Evolutionary conservation across 257 asterid genomes (phyloP), one percentile per base, ranked within the genome.

Genomic region (Anisodus tanguticus): DNA sequence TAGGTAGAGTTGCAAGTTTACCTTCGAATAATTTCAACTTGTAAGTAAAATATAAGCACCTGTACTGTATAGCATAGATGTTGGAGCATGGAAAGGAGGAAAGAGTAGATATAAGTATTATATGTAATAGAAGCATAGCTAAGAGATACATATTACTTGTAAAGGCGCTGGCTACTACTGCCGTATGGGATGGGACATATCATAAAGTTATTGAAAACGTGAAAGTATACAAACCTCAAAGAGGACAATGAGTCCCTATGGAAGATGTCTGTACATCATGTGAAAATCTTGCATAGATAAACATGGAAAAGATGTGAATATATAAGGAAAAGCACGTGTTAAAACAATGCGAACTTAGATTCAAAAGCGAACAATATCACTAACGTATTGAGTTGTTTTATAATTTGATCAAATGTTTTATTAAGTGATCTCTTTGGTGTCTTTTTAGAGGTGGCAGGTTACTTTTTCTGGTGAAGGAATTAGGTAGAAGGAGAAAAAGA

Each of bases 11-110:
- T 76, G 63, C 81, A 76, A 74, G 62, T 22, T 12, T 51, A 26
- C 12, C 35, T 43, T 22, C 17, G 35, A 41, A 70, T 70, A 70
- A 3, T 74, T 72, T 74, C 60, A 74, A 49, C 43, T 74, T 74
- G 60, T 12, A 11, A 19, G 43, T 10, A 49, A 74, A 19, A 12
- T 11, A 74, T 71, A 47, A 9, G 41, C 51, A 39, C 77, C 26
- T 68, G 12, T 39, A 68, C 26, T 37, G 26, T 39, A 68, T 68
- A 15, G 77, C 11, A 39, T 15, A 12, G 49, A 68, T 68, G 51
- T 68, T 68, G 49, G 45, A 68, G 76, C 76, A 68, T 15, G 77
- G 53, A 68, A 39, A 72, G 59, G 41, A 45, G 19, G 80, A 72
- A 72, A 47, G 8, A 10, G 35, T 45, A 9, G n/a, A 43, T 72